phyloP scores from a whole-genome alignment of 352 stramenopile species.

The Phytophthora fragariaefolia region DNA sequence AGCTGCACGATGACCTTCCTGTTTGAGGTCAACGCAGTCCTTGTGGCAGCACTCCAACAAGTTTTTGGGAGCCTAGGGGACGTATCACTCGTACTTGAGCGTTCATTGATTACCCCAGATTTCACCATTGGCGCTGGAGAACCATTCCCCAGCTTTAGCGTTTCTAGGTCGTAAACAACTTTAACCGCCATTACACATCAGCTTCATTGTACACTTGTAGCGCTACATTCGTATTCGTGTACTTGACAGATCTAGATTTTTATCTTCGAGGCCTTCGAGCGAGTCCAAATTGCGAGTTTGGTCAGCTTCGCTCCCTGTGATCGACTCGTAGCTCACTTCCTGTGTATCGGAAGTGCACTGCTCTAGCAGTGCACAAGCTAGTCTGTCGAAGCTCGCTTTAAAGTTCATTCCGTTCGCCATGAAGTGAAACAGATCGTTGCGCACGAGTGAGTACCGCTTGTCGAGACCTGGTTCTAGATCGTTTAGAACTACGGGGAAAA shows the following conservation, averaged over 20 bases:
- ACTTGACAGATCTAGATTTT: slow-evolving; percentile 16
- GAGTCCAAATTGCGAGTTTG: slow-evolving; percentile 22
- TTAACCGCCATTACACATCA: neutral
- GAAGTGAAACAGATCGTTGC: slow-evolving; percentile 75
- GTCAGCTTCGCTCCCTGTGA: slow-evolving; percentile 12
- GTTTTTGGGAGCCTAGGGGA: no score
- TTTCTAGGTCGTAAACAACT: neutral
- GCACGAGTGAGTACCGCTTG: slow-evolving; percentile 70
- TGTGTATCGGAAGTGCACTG: slow-evolving; percentile 1
- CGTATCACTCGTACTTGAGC: no score
- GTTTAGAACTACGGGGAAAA: slow-evolving; percentile 69
- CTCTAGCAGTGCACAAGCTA: slow-evolving; percentile 3
- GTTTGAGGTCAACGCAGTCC: no score
- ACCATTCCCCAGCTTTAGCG: neutral
- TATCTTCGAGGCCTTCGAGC: slow-evolving; percentile 13
- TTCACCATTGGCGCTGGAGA: no score
- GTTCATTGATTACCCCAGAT: no score
- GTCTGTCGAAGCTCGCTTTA: slow-evolving; percentile 45
- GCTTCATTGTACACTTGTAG: slow-evolving; percentile 5
- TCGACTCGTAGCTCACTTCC: slow-evolving; percentile 5
- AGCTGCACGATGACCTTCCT: slow-evolving; percentile 13
- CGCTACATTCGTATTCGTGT: slow-evolving; percentile 31
- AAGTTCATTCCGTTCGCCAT: slow-evolving; percentile 52
- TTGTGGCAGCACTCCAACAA: no score
- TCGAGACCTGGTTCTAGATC: slow-evolving; percentile 65